Evolutionary conservation across 148 eudicot species (phyloP).

Genomic region (Rhododendron kiyosumense): DNA sequence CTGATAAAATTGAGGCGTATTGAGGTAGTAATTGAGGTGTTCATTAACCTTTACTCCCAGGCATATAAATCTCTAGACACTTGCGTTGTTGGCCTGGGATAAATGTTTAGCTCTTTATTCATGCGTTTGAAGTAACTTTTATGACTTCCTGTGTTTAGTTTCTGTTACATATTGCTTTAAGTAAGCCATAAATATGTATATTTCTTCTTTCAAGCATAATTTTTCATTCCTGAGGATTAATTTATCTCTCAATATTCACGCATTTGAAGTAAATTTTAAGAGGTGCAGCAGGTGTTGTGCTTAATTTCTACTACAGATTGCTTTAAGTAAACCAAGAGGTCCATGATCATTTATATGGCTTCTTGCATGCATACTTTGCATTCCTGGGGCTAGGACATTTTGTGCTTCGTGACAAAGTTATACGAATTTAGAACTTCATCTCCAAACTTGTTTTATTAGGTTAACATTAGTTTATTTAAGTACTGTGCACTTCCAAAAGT

Average conservation of each 20-base stretch:
- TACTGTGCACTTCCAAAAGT: not conserved
- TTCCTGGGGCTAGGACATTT: not conserved
- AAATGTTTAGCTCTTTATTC: not conserved
- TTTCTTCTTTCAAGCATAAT: not conserved
- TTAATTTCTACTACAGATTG: not conserved
- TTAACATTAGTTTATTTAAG: not conserved
- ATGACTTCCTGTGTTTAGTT: not conserved
- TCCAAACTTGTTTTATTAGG: not conserved
- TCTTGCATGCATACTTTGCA: not conserved
- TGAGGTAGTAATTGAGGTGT: not conserved
- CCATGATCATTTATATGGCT: not conserved
- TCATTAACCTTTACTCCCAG: not conserved
- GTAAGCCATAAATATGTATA: not conserved
- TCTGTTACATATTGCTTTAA: not conserved
- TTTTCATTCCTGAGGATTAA: not conserved
- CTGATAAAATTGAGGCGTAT: not conserved
- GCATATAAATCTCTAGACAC: conserved; percentile 4
- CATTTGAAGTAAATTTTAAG: not conserved
- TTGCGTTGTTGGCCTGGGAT: not conserved
- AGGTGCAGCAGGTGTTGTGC: not conserved
- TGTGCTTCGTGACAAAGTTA: not conserved
- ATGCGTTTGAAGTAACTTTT: not conserved
- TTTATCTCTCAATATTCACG: not conserved
- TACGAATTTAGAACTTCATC: not conserved
- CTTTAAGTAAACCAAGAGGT: not conserved